Base-by-base conservation (phyloP, 768 basidiomycete genomes). In the Pseudohyphozyma bogoriensis region DNA sequence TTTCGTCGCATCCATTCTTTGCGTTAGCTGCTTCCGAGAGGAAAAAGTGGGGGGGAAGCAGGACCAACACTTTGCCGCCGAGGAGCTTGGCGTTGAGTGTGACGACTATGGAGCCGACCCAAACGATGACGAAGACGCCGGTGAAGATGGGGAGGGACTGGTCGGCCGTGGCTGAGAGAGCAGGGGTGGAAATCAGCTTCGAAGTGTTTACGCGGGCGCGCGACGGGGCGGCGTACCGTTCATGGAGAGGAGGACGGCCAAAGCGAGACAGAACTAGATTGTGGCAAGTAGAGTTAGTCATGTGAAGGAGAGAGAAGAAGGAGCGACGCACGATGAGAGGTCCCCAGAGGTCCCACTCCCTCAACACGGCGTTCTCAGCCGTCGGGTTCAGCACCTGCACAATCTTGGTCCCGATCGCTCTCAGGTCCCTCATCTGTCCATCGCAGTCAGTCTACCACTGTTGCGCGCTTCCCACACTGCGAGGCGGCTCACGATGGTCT, bases 341-440 rank as follows among this genome's bases (percentile, higher is more conserved):
- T 4, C 92, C 92, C 93, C 93, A 97, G 29, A 97, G 79, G 74
- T 97, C 93, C 93, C 92, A 97, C 72, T 96, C 92, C 65, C 90
- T 90, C 58, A 79, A 56, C 45, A 88, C 92, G 79, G 81, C 49
- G 91, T 78, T 79, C 10, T 83, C 78, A 63, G 81, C 80, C 58
- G 76, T 82, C 12, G 93, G 93, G 68, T 91, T 92, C 37, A 97
- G 77, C 11, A 97, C 93, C 76, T 96, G 93, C 2, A 93, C 78
- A 3, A 96, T 79, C 74, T 97, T 97, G 31, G 84, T 79, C 71
- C 92, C 92, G 64, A 97, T 91, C 1, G 92, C 95, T 20, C 84
- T 70, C 28, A 95, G 76, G 72, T 97, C 92, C 46, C 92, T 84
- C 69, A 83, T 82, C 92, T 96, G 67, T n/a, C 4, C 24, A 37